Evolutionary conservation across 208 protist genomes (phyloP).

Genomic region (Leishmania mexicana): DNA sequence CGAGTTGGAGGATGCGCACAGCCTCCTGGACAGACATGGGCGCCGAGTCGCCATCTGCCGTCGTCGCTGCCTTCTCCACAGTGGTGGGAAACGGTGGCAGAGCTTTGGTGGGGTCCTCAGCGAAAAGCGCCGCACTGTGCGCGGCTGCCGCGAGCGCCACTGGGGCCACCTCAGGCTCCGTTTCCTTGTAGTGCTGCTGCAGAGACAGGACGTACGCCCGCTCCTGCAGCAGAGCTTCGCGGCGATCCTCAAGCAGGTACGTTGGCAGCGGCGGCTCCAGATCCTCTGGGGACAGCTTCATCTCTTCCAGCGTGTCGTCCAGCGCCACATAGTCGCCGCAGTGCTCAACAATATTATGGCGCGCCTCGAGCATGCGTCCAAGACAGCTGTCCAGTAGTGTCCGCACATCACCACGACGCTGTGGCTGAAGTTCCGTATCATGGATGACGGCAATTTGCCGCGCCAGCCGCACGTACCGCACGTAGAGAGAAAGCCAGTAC

Average conservation of each 20-base stretch:
- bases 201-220: slow-evolving; percentile 79
- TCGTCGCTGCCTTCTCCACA: not conserved
- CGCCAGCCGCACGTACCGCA: slow-evolving; percentile 90
- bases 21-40: slow-evolving; percentile 85
- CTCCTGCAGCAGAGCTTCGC: slow-evolving; percentile 62
- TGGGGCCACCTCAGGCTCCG: slow-evolving; percentile 61
- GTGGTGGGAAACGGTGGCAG: slow-evolving; percentile 14
- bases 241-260: slow-evolving; percentile 91
- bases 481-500: slow-evolving; percentile 89
- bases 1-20: slow-evolving; percentile 90
- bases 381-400: slow-evolving; percentile 91
- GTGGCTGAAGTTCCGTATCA: slow-evolving; percentile 93
- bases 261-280: slow-evolving; percentile 85
- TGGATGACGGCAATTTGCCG: slow-evolving; percentile 81
- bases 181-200: slow-evolving; percentile 73
- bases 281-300: slow-evolving; percentile 89
- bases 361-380: slow-evolving; percentile 94
- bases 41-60: slow-evolving; percentile 6
- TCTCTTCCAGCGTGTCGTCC: slow-evolving; percentile 92
- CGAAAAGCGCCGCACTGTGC: slow-evolving; percentile 16
- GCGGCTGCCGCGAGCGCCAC: slow-evolving; percentile 45
- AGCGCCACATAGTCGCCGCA: slow-evolving; percentile 87
- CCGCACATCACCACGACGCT: slow-evolving; percentile 92
- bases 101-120: slow-evolving; percentile 38
- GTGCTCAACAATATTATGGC: slow-evolving; percentile 70